A percentile compares a stretch with the other conserved stretches of the same genome.
Evolutionary conservation across 208 protist species (phyloP).

Genomic region (Angomonas deanei): DNA sequence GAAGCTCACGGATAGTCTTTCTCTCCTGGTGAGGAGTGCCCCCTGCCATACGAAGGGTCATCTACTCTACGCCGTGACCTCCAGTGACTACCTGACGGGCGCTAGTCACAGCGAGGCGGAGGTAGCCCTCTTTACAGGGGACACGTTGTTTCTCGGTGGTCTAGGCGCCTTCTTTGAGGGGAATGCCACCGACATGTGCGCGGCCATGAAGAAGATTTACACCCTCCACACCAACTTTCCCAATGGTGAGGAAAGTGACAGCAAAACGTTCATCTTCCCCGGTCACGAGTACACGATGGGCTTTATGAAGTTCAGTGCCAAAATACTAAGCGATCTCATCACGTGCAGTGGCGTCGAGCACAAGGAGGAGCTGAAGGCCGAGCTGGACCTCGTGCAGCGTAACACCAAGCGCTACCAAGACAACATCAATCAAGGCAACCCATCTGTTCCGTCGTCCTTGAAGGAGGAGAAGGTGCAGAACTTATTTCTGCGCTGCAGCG

Average conservation of each 20-base stretch:
- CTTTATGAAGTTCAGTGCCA: conserved; percentile 64
- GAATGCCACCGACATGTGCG: conserved; percentile 64
- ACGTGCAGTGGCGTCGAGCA: conserved; percentile 5
- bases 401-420: conserved; percentile 42
- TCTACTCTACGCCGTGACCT: conserved; percentile 57
- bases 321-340: conserved; percentile 15
- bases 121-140: conserved; percentile 89
- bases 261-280: conserved; percentile 65
- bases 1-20: conserved; percentile 48
- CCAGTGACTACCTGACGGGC: conserved; percentile 16
- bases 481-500: conserved; percentile 79
- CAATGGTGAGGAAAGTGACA: conserved; percentile 28
- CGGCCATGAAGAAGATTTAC: conserved; percentile 60
- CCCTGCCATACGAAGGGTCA: conserved; percentile 89
- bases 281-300: conserved; percentile 89
- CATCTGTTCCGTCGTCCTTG: conserved; percentile 75
- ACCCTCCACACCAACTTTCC: conserved; percentile 31
- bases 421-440: conserved; percentile 31
- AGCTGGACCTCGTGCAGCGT: conserved; percentile 36
- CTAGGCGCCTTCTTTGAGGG: conserved; percentile 94
- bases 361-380: conserved; percentile 12
- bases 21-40: conserved; percentile 67
- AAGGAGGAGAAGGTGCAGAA: conserved; percentile 82
- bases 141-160: conserved; percentile 92
- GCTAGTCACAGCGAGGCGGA: neutral